Evolutionary conservation across 805 yeast species (phyloP).

Genomic region (Lachancea meyersii): DNA sequence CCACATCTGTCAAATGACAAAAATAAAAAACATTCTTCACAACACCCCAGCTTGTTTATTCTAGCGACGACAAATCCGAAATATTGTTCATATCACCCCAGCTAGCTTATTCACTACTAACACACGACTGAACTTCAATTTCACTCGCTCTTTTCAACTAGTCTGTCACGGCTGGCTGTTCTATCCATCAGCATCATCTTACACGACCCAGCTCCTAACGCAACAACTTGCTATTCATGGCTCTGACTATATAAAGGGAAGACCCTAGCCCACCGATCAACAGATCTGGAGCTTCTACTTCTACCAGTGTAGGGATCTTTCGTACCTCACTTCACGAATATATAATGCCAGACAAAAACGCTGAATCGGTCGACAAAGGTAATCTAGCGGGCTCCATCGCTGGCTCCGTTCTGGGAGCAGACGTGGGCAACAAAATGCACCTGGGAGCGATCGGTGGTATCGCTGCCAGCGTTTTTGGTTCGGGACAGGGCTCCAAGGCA

Average conservation of each 20-base stretch:
- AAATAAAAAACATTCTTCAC: no score
- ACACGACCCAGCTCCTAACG: no score
- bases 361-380: slow-evolving; percentile 9
- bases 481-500: slow-evolving; percentile 9
- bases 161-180: no score
- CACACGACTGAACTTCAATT: no score
- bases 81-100: no score
- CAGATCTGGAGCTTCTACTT: background rate
- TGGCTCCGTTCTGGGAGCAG: slow-evolving; percentile 10
- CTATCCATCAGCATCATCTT: no score
- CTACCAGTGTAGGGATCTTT: background rate
- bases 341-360: slow-evolving; percentile 8
- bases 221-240: background rate
- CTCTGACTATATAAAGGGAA: background rate
- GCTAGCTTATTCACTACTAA: no score
- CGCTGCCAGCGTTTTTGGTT: slow-evolving; percentile 10
- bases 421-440: slow-evolving; percentile 6
- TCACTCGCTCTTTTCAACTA: no score
- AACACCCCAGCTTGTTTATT: no score
- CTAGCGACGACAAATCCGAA: no score
- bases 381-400: slow-evolving; percentile 11
- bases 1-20: no score
- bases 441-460: slow-evolving; percentile 9
- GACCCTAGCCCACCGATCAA: background rate
- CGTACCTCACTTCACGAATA: background rate